These are phyloP conservation scores for Prunus armeniaca DNA, from an alignment of 306 rosid species.

Conservation along the genomic window DNA sequence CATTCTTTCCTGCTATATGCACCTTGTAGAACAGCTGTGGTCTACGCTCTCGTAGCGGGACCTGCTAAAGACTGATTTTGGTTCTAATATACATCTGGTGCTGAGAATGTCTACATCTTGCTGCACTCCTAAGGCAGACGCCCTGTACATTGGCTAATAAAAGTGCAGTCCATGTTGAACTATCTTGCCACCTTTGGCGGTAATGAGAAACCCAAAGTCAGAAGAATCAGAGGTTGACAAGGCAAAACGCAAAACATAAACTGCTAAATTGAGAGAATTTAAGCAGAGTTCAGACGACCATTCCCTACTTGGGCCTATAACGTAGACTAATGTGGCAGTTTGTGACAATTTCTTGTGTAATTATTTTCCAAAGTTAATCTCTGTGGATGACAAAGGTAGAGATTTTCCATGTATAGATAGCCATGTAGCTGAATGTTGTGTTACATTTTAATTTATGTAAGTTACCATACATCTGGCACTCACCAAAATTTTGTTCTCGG, in stretches of 20 bases:
- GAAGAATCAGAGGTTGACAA: not conserved
- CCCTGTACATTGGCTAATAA: not conserved
- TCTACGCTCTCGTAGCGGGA: conserved; percentile 52
- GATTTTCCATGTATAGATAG: conserved; percentile 14
- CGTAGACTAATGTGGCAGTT: not conserved
- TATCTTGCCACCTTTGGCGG: not conserved
- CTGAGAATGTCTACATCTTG: not conserved
- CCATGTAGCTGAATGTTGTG: not conserved
- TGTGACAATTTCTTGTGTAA: conserved; percentile 2
- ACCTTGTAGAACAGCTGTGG: conserved; percentile 82
- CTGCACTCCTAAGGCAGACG: not conserved
- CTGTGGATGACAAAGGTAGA: not conserved
- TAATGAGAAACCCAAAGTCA: not conserved
- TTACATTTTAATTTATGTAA: not conserved
- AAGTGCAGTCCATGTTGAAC: not conserved
- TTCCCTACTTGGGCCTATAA: not conserved
- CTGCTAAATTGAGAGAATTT: not conserved
- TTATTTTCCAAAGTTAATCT: not conserved
- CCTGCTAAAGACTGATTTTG: conserved; percentile 31
- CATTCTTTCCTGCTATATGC: conserved; percentile 71
- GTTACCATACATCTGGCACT: not conserved
- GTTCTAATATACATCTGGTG: not conserved
- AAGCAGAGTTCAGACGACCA: not conserved
- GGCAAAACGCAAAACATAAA: not conserved
- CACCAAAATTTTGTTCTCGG: not conserved